A percentile compares a stretch with the other conserved stretches of the same genome.
These are phyloP conservation scores for Periglandula ipomoeae DNA, from an alignment of 2,329 filamentous ascomycete species.

Conservation along the genomic window DNA sequence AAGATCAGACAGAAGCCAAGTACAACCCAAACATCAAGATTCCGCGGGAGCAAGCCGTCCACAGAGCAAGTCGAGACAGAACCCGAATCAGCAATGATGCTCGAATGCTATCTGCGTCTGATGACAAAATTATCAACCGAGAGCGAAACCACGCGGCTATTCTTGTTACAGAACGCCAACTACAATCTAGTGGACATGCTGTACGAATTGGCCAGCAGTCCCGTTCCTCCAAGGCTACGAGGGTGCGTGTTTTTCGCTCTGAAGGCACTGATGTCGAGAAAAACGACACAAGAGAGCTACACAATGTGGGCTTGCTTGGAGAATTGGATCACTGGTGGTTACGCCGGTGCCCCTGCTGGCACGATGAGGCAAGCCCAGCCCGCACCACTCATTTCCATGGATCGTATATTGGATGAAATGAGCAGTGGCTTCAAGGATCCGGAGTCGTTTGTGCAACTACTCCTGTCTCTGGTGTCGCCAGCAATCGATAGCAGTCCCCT, in stretches of 20 bases:
- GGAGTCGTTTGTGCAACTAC: constrained; percentile 70
- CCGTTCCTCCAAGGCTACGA: constrained; percentile 66
- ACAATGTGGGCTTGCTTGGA: constrained; percentile 76
- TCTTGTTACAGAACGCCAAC: constrained; percentile 56
- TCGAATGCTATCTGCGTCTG: constrained; percentile 86
- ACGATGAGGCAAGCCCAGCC: constrained; percentile 23
- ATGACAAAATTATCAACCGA: constrained; percentile 73
- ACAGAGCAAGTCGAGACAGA: constrained; percentile 67
- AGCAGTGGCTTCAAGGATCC: constrained; percentile 76
- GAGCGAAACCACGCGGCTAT: constrained; percentile 62
- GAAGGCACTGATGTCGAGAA: constrained; percentile 65
- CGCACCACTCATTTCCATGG: constrained; percentile 37
- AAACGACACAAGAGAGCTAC: constrained; percentile 56
- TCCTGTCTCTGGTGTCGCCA: constrained; percentile 64
- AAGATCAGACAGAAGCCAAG: constrained; percentile 67
- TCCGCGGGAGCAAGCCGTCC: constrained; percentile 51
- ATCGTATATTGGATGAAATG: constrained; percentile 64
- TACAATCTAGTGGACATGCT: constrained; percentile 66
- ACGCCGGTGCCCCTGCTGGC: constrained; percentile 27
- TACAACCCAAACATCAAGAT: constrained; percentile 26
- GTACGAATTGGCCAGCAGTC: constrained; percentile 68
- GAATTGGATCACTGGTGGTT: constrained; percentile 62
- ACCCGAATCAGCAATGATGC: constrained; percentile 90
- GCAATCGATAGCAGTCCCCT: constrained; percentile 50
- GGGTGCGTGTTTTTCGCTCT: constrained; percentile 78